Evolutionary conservation across 805 yeast genomes (phyloP), one percentile per base, ranked within the genome.

Genomic region (Saturnispora hagleri): DNA sequence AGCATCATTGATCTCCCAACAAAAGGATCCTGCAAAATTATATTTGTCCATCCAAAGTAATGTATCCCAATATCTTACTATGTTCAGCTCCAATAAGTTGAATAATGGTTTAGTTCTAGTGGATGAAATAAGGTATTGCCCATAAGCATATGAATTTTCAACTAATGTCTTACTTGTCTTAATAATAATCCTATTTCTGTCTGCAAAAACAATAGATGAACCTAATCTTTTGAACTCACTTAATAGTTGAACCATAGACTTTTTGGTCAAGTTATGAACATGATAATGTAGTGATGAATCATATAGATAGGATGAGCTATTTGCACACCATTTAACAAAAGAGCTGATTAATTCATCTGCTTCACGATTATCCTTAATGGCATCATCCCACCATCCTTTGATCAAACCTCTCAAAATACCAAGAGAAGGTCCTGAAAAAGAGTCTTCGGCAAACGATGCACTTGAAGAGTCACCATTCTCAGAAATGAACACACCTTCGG

Each of bases 321-420:
- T 79, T 57, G 87, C 88, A 24, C 89, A 86, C 99, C 99, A 91
- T 3, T 82, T 73, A 2, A 87, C 85, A 63, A 91, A 81, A 27
- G 81, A 76, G 59, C 87, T 87, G 55, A 89, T 84, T 77, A 90
- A 77, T 1, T 86, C 72, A 64, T 90, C 97, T 0, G 97, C 96
- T 53, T 83, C 81, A 8, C 72, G 58, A 10, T 52, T 53, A 58
- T 84, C 78, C 20, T 72, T 71, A 51, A 86, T 68, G 0, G 97
- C 97, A 61, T 82, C 85, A 60, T 89, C 95, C 96, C 97, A 91
- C 97, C 97, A 89, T 33, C 75, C 81, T 60, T 85, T 88, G 12
- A 93, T 85, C 76, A 93, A 71, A 7, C 75, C 65, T 61, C 95
- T 77, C 51, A 93, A 72, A 1, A 84, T 84, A 9, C 73, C 66